Evolutionary conservation across 1,139 yeast species (phyloP).

Genomic region (Zygotorulaspora mrakii): DNA sequence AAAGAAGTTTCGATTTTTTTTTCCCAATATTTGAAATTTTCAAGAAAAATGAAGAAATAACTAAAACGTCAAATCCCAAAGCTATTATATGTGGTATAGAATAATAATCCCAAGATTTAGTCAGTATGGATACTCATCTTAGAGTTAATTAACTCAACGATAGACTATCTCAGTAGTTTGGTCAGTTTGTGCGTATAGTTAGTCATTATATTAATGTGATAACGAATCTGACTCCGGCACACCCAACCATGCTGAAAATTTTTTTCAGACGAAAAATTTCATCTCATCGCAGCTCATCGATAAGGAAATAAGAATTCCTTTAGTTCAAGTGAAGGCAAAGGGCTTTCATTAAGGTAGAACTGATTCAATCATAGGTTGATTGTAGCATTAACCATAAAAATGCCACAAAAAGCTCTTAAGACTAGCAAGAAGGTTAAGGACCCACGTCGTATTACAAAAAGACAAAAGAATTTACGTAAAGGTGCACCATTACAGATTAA

Average conservation of each 20-base stretch:
- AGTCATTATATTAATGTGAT: neutral
- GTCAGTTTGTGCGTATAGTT: neutral
- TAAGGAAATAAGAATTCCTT: no score
- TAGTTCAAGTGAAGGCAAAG: no score
- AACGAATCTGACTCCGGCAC: conserved; percentile 10
- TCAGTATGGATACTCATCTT: no score
- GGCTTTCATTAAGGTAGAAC: no score
- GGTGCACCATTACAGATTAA: conserved; percentile 75
- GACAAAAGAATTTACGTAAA: conserved; percentile 56
- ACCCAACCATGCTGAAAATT: conserved; percentile 6
- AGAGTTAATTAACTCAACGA: no score
- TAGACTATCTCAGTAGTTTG: no score
- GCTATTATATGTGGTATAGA: neutral
- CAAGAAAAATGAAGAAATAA: neutral
- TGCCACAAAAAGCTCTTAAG: conserved; percentile 43
- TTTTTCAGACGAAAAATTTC: conserved; percentile 5
- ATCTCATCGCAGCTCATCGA: conserved; percentile 13
- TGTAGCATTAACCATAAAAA: conserved; percentile 12
- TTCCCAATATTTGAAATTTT: neutral
- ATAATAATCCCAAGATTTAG: no score
- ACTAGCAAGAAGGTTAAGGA: conserved; percentile 39
- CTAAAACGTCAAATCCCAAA: neutral
- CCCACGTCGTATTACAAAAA: conserved; percentile 41
- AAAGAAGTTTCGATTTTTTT: no score
- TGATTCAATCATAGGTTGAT: no score